Conservation (phyloP, 345 rosid genomes). For the Leavenworthia alabamica region DNA sequence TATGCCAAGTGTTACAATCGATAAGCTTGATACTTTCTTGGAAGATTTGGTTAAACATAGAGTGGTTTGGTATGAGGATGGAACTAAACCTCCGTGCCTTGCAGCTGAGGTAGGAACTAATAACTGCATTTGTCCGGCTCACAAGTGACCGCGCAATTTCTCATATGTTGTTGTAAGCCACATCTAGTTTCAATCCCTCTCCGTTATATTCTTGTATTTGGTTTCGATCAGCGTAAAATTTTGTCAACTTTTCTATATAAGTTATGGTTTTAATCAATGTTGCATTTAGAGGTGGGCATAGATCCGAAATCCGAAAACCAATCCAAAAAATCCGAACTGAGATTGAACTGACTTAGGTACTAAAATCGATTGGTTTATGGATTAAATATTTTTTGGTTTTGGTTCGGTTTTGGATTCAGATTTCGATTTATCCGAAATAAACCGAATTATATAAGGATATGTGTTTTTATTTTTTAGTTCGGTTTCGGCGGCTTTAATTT, state of each 20-base stretch:
- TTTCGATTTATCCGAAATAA: no score
- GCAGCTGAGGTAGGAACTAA: constrained; percentile 56
- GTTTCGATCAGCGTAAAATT: not conserved
- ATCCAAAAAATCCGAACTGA: no score
- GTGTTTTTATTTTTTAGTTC: no score
- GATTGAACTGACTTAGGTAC: no score
- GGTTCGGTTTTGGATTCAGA: no score
- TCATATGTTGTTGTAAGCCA: not conserved
- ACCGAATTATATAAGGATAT: no score
- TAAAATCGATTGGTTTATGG: no score
- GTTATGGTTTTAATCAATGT: not conserved
- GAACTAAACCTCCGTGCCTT: constrained; percentile 50
- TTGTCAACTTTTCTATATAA: constrained; percentile 2
- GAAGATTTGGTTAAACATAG: constrained; percentile 52
- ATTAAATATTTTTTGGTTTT: no score
- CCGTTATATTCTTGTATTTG: not conserved
- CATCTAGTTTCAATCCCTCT: not conserved
- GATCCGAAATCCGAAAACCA: no score
- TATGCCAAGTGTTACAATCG: constrained; percentile 78
- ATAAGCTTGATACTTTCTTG: constrained; percentile 74
- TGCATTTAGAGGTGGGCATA: no score
- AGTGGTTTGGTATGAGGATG: constrained; percentile 54
- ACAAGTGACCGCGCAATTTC: constrained; percentile 31
- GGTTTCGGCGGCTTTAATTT: no score
- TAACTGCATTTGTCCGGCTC: constrained; percentile 61